Evolutionary conservation across 805 yeast species (phyloP).

Genomic region (Hanseniaspora lindneri): DNA sequence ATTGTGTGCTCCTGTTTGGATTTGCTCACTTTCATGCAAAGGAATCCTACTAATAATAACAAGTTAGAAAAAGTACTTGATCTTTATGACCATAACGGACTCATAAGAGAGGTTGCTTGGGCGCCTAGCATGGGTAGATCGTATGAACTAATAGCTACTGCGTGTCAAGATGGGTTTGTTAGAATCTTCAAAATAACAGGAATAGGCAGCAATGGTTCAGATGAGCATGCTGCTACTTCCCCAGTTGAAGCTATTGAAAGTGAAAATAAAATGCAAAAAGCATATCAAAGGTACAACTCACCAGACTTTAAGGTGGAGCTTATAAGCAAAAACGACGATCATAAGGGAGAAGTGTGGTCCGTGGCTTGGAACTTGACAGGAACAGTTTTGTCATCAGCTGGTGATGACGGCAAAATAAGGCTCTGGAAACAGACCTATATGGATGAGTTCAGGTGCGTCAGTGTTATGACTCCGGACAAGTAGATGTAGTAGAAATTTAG

Average conservation of each 20-base stretch:
- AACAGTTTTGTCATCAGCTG: slow-evolving; percentile 81
- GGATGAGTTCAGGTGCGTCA: slow-evolving; percentile 82
- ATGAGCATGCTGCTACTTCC: neutral
- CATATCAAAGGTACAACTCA: slow-evolving; percentile 3
- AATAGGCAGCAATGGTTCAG: neutral
- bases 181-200: slow-evolving; percentile 59
- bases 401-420: slow-evolving; percentile 86
- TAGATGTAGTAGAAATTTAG: no score
- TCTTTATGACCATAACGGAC: slow-evolving; percentile 73
- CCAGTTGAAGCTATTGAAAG: slow-evolving; percentile 14
- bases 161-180: slow-evolving; percentile 87
- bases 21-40: slow-evolving; percentile 66
- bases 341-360: slow-evolving; percentile 85
- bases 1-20: slow-evolving; percentile 76
- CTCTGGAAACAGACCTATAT: slow-evolving; percentile 83
- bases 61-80: slow-evolving; percentile 47
- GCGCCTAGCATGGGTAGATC: slow-evolving; percentile 92
- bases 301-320: slow-evolving; percentile 39
- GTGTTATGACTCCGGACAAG: slow-evolving; percentile 58
- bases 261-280: slow-evolving; percentile 13
- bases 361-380: slow-evolving; percentile 94
- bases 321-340: slow-evolving; percentile 60
- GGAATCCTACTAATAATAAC: slow-evolving; percentile 34
- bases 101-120: slow-evolving; percentile 85
- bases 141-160: slow-evolving; percentile 83